Percentiles rank a stretch among this genome's conserved stretches.
Evolutionary conservation across 2,329 filamentous ascomycete genomes (phyloP).

Genomic region (Cordyceps javanica): DNA sequence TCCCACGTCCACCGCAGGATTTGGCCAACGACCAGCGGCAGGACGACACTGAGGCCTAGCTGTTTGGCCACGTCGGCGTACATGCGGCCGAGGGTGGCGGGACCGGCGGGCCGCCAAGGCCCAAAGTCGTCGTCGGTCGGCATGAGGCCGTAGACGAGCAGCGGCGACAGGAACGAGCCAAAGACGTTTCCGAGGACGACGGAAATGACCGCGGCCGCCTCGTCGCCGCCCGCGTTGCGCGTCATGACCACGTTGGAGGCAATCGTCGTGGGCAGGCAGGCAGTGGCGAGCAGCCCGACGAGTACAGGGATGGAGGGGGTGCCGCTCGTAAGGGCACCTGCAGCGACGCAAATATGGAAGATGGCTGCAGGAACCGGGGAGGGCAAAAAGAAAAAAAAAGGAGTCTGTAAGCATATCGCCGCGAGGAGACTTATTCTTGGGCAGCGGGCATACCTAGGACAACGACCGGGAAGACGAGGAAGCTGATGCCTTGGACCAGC

Average conservation of each 20-base stretch:
- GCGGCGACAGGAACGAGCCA: slow-evolving; percentile 61
- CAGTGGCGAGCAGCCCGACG: slow-evolving; percentile 60
- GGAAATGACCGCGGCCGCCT: slow-evolving; percentile 59
- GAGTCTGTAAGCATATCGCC: not conserved
- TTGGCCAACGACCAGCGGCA: slow-evolving; percentile 60
- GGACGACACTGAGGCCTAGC: slow-evolving; percentile 58
- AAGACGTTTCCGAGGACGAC: slow-evolving; percentile 65
- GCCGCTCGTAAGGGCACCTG: slow-evolving; percentile 41
- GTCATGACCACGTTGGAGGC: slow-evolving; percentile 72
- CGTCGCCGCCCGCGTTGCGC: slow-evolving; percentile 60
- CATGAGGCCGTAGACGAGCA: slow-evolving; percentile 56
- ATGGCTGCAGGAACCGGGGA: too few species aligned
- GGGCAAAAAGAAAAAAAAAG: not conserved
- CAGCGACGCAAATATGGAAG: slow-evolving; percentile 41
- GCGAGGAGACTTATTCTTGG: not conserved
- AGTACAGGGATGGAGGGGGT: slow-evolving; percentile 59
- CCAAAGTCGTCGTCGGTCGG: slow-evolving; percentile 47
- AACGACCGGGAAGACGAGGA: slow-evolving; percentile 58
- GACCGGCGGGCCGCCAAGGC: slow-evolving; percentile 47
- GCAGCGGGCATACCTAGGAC: slow-evolving; percentile 42
- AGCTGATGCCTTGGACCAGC: slow-evolving; percentile 61
- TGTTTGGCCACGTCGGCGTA: slow-evolving; percentile 63
- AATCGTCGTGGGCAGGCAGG: slow-evolving; percentile 67
- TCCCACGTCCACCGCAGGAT: slow-evolving; percentile 44
- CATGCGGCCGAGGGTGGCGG: slow-evolving; percentile 50